phyloP scores from a whole-genome alignment of 2,329 filamentous ascomycete genomes.

The Colletotrichum sp. region DNA sequence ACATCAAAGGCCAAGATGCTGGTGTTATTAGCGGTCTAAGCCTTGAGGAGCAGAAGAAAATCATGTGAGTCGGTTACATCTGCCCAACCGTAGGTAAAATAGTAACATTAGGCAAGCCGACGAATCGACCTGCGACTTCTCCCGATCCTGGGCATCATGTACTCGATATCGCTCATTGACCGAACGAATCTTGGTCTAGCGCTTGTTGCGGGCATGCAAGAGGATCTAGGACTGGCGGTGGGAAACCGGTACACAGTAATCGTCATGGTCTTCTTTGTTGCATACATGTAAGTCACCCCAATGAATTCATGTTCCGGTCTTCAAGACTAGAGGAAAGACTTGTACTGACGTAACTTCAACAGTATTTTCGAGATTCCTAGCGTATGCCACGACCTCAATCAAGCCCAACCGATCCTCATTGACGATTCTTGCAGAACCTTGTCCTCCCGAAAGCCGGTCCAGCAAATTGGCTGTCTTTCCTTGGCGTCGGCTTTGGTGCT shows the following conservation, averaged over 20 bases:
- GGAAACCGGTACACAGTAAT: constrained; percentile 21
- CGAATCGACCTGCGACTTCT: constrained; percentile 40
- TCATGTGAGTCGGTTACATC: neutral
- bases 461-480: constrained; percentile 30
- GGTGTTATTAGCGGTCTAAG: neutral
- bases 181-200: constrained; percentile 20
- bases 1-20: neutral
- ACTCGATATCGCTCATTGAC: constrained; percentile 24
- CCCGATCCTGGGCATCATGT: constrained; percentile 34
- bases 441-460: constrained; percentile 30
- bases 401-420: neutral
- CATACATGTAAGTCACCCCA: constrained; percentile 23
- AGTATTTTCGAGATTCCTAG: constrained; percentile 25
- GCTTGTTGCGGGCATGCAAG: constrained; percentile 21
- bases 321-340: neutral
- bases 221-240: constrained; percentile 20
- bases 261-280: constrained; percentile 26
- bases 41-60: constrained; percentile 2
- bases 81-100: neutral
- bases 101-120: no score
- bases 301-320: neutral
- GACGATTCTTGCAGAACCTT: constrained; percentile 23
- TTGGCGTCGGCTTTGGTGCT: constrained; percentile 28
- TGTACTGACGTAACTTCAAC: neutral
- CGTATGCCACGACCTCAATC: neutral